phyloP scores from a whole-genome alignment of 768 basidiomycete genomes.

The Termitomyces sp. region DNA sequence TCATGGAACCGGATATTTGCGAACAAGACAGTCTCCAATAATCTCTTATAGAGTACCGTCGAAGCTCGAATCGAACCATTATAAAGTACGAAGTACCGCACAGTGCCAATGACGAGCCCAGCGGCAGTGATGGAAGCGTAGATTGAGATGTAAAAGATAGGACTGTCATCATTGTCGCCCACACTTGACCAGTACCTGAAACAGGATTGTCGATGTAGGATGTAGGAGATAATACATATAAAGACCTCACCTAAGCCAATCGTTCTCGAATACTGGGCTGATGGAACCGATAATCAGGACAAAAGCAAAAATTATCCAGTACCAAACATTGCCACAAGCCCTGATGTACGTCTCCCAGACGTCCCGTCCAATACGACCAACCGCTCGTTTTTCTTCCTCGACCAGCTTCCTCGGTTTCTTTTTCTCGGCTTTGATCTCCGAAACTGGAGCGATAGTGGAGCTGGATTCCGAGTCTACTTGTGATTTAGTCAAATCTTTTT shows the following conservation, averaged over 20 bases:
- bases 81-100: slow-evolving; percentile 72
- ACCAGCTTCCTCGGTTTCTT: slow-evolving; percentile 75
- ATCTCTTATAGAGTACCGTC: slow-evolving; percentile 62
- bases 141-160: slow-evolving; percentile 60
- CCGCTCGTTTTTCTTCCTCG: slow-evolving; percentile 78
- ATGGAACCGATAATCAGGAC: slow-evolving; percentile 51
- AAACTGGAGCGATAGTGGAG: slow-evolving; percentile 19
- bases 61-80: slow-evolving; percentile 81
- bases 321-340: slow-evolving; percentile 42
- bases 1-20: slow-evolving; percentile 92
- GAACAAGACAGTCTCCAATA: slow-evolving; percentile 78
- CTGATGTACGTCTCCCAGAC: slow-evolving; percentile 60
- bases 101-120: slow-evolving; percentile 47
- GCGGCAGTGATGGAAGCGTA: slow-evolving; percentile 49
- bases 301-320: slow-evolving; percentile 52
- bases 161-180: slow-evolving; percentile 32
- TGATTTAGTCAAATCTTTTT: slow-evolving; percentile 6
- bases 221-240: background rate
- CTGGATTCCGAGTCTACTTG: slow-evolving; percentile 22
- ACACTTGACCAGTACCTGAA: slow-evolving; percentile 53
- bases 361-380: slow-evolving; percentile 59
- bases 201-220: background rate
- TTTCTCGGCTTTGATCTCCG: slow-evolving; percentile 31
- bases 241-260: slow-evolving; percentile 51
- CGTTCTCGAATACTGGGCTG: slow-evolving; percentile 65